Base-by-base conservation (phyloP, 23 red algal species). In the Gracilariopsis chorda region DNA sequence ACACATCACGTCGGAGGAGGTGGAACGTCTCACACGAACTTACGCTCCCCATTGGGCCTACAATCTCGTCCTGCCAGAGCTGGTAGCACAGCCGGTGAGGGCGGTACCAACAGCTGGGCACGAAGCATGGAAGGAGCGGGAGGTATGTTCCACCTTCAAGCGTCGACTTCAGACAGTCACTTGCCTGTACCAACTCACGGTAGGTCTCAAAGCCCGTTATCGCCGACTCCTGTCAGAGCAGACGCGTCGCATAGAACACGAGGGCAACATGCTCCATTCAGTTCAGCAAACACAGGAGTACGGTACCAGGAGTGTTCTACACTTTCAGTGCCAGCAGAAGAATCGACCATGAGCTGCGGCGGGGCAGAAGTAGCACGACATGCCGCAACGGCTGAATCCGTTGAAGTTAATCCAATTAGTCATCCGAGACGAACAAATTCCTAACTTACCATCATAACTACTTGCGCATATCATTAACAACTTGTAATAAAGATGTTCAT, bases 91-190 rank as follows among this genome's bases (percentile, higher is more conserved):
- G 53, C 45, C 56, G 73, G 60, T 17, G 68, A 64, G 24, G 88
- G 75, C 39, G 88, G 88, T 37, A 65, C 88, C 30, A 73, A 91
- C 43, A 91, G 88, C 39, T 91, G 88, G 75, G 77, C 52, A 42
- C 53, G 88, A 52, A 91, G 88, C 62, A 91, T 82, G 74, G 88
- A 91, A 55, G 88, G 60, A 9, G 88, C 88, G 27, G 88, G 88
- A 25, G 88, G 88, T 46, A 77, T 77, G 20, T 82, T 91, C 82
- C 88, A 73, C 48, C 29, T 80, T 51, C 88, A 91, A 48, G 88
- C 88, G 27, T 91, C 88, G 4, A 91, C 88, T 11, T 91, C 88
- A 51, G 88, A 91, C 44, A 91, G 88, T 73, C 88, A 82, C 16
- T 43, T 91, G 5, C 62, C 82, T 53, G 82, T 74, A 12, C 51